Evolutionary conservation across 192 early-diverging fungal species (phyloP).

Genomic region (Mortierella alpina): DNA sequence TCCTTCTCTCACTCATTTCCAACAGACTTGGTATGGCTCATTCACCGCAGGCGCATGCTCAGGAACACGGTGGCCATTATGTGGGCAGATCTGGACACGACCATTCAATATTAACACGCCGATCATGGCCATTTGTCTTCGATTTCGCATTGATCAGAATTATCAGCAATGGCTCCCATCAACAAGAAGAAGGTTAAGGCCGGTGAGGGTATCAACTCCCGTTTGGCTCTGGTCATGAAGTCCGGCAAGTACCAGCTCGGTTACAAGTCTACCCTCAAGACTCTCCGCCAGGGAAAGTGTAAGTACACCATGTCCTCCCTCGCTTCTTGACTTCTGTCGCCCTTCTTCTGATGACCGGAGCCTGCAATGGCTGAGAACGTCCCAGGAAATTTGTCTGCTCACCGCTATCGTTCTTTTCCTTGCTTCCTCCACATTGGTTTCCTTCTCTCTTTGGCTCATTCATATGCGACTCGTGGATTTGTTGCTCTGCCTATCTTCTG

Average conservation of each 20-base stretch:
- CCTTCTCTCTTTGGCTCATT: constrained; percentile 13
- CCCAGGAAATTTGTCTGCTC: constrained; percentile 35
- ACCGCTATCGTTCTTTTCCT: constrained; percentile 7
- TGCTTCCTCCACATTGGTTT: background rate
- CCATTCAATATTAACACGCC: background rate
- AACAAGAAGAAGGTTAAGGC: constrained; percentile 88
- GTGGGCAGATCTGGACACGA: background rate
- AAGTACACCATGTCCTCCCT: constrained; percentile 27
- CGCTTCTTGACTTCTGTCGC: too few relatives aligned
- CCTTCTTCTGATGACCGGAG: constrained; percentile 54
- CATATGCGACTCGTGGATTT: constrained; percentile 21
- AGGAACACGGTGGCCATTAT: too few relatives aligned
- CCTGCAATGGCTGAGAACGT: constrained; percentile 57
- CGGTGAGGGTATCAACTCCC: constrained; percentile 97
- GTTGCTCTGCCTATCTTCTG: constrained; percentile 2
- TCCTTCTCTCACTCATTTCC: constrained; percentile 55
- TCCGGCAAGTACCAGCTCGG: constrained; percentile 98
- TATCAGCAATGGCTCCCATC: constrained; percentile 65
- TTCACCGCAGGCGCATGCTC: background rate
- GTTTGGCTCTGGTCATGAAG: constrained; percentile 99
- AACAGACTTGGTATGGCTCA: constrained; percentile 52
- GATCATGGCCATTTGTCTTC: background rate
- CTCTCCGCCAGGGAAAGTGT: constrained; percentile 95
- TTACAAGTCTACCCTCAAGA: constrained; percentile 99
- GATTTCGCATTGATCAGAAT: constrained; percentile 4